Evolutionary conservation across 768 basidiomycete species (phyloP), one percentile per base, ranked within the genome.

Genomic region (Macrolepiota albuminosa): DNA sequence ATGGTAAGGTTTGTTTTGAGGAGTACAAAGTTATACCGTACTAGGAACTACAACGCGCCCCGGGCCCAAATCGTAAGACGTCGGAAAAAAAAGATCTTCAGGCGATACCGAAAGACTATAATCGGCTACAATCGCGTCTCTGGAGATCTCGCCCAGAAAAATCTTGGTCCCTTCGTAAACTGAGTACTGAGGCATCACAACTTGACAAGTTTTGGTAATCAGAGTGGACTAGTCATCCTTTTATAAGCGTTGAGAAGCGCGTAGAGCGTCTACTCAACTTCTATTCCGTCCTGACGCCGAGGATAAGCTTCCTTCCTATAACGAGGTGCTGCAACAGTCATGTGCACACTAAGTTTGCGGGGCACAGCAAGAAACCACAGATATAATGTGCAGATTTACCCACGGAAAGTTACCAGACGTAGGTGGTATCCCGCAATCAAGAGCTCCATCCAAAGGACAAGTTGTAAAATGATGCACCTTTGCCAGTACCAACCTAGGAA

Each of bases 61-160:
- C 21, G 60, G 61, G 29, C 66, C 66, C 54, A 65, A 33, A 55
- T 65, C 62, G 33, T 61, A 65, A 14, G 66, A 65, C 8, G 60
- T 63, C 7, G 55, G 59, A 31, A 58, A 61, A 31, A 42, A 54
- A 10, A 34, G 18, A 37, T 61, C 53, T 59, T 64, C 51, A 6
- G 34, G 66, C 4, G 63, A 54, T 36, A 64, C 52, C n/a, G 57
- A 37, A 29, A 58, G 58, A 29, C 26, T 42, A 21, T 18, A 26
- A 37, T 65, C 51, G 26, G 59, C 42, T 1, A 34, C 10, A 26
- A 65, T 39, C 33, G 46, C 16, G 2, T 26, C 46, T 33, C 50
- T 36, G 16, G 60, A n/a, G 40, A 65, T 54, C 36, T 59, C 54
- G n/a, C 43, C 4, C 21, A 65, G 56, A 29, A 59, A 37, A 18